Base-by-base conservation (phyloP, 805 yeast species). In the Jamesozyma spencerorum region DNA sequence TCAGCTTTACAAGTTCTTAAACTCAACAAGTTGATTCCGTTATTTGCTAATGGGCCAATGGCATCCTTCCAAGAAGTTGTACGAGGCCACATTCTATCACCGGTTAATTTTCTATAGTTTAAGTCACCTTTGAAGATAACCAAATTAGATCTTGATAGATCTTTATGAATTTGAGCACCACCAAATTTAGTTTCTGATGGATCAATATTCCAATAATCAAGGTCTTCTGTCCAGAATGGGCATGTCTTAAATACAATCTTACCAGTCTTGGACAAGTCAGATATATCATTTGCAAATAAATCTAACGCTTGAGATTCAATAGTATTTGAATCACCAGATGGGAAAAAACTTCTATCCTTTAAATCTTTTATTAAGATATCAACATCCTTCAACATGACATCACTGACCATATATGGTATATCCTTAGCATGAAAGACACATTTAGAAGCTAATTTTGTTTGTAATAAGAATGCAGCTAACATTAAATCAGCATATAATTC, bases 321-420 rank as follows among this genome's bases (percentile, higher is more conserved):
- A 4, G 48, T 43, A 2, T 39, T 31, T 4, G 46, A 31, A 5
- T 44, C 46, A 13, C 45, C 41, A 3, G 56, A 46, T 4, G 70
- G 65, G 65, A 81, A 85, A 46, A 77, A 68, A 5, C 55, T 36
- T 5, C 66, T 50, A 50, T 80, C 74, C 20, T 53, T 58, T 50
- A 88, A 64, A 52, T 84, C 85, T 11, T 62, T 50, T 14, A 85
- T 47, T 39, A 85, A 66, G 24, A 70, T 56, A 35, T 69, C 67
- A 45, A 85, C 77, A 63, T 92, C 99, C 54, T 78, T 79, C 22
- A 85, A 75, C 77, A 87, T 78, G 7, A 92, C 94, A 62, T 92
- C 99, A 50, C 95, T 85, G 15, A 92, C 97, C 81, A 92, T 90
- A 94, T 97, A 92, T 27, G 97, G 97, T 44, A 87, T 74, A 38